A percentile compares a stretch with the other conserved stretches of the same genome.
These are phyloP conservation scores for Effrenium voratum DNA, from an alignment of 73 alveolate genomes.

Conservation along the genomic window DNA sequence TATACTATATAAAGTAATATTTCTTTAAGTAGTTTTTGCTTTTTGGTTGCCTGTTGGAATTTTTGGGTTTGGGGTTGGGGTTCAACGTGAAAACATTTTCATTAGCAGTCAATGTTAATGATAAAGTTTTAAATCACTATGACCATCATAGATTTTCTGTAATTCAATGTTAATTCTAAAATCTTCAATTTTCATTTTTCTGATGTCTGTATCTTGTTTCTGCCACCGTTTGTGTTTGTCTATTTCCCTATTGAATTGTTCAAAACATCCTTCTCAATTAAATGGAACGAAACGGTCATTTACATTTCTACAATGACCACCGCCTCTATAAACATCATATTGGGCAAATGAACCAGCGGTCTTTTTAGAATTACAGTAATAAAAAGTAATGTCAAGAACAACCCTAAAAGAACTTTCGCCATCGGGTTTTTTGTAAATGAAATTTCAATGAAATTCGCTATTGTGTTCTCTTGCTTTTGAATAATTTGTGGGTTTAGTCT, in stretches of 20 bases:
- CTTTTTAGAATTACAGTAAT: background rate
- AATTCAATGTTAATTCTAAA: background rate
- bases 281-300: slow-evolving; percentile 1
- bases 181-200: background rate
- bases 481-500: background rate
- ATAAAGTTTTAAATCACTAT: background rate
- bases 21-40: background rate
- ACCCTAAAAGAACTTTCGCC: background rate
- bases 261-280: background rate
- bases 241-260: background rate
- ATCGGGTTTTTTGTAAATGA: too few relatives aligned
- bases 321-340: background rate
- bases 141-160: background rate
- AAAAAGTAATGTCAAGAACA: background rate
- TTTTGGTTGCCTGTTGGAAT: background rate
- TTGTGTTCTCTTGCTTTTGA: background rate
- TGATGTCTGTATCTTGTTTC: background rate
- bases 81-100: background rate
- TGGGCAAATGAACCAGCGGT: background rate
- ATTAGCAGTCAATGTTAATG: background rate
- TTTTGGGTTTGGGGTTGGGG: background rate
- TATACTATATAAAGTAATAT: background rate
- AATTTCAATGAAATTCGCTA: background rate
- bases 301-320: background rate
- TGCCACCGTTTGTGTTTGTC: background rate